Base-by-base conservation (phyloP, 805 yeast genomes). In the Saccharomycopsis fibuligera region DNA sequence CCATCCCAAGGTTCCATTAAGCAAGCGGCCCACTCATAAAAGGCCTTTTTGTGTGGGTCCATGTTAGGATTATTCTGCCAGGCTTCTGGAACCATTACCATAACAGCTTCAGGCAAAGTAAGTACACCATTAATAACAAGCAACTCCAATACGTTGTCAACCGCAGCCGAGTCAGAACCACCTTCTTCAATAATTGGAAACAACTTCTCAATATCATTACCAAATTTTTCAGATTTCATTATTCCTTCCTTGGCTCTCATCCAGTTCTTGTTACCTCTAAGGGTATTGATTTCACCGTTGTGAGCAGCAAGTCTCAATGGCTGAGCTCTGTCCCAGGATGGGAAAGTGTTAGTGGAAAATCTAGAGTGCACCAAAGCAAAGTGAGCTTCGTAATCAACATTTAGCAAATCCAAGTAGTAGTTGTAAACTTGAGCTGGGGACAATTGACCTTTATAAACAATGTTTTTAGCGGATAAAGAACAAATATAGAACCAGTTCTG, bases 1-100 rank as follows among this genome's bases (percentile, higher is more conserved):
- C 99, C 99, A 69, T 91, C 99, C 99, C 99, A 91, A 6, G 98
- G 98, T 71, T 91, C 99, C 96, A 93, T 93, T 56, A 91, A 70
- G 69, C 97, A 89, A 10, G 98, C 96, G 42, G 97, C 98, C 98
- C 98, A 91, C 67, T 93, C 97, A 70, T 91, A 91, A 68, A 95
- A 91, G 0, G 98, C 97, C 60, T 77, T 81, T 70, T 90, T 86
- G 66, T 85, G 83, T 48, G 95, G 87, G 65, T 91, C 96, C 85
- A 91, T 89, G 55, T 76, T 67, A 48, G 68, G 66, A 67, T 90
- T 93, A 63, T 86, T 85, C 68, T 91, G 97, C 93, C 96, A 89
- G 4, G 98, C 97, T 68, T 91, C 99, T 31, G 99, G 99, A 52
- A 93, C 91, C 74, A 93, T 74, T 66, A 91, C 68, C 98, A 91